These are phyloP conservation scores for Tulasnella sp. DNA, from an alignment of 768 basidiomycete species.

Conservation along the genomic window DNA sequence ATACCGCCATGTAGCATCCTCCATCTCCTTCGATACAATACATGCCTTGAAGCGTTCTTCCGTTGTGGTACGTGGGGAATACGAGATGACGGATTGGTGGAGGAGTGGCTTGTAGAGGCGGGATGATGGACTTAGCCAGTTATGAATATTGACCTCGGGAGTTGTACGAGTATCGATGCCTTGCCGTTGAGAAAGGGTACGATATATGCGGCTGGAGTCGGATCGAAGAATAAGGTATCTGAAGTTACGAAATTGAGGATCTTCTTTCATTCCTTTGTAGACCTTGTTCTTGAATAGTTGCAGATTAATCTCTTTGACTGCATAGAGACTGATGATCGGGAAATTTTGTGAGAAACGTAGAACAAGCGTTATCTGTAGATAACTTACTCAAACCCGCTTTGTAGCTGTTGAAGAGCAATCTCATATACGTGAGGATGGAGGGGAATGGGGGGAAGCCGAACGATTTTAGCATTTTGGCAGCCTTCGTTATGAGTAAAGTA, in stretches of 20 bases:
- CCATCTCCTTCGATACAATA: constrained; percentile 34
- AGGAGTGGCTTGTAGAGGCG: neutral
- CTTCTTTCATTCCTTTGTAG: constrained; percentile 3
- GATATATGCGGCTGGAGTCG: constrained; percentile 16
- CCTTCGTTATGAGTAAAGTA: constrained; percentile 23
- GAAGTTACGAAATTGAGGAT: constrained; percentile 12
- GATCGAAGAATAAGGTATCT: constrained; percentile 18
- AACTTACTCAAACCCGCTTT: neutral
- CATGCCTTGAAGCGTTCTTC: constrained; percentile 1
- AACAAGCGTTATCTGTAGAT: no score
- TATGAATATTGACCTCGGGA: constrained; percentile 24
- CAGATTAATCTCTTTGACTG: constrained; percentile 18
- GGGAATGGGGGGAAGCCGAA: constrained; percentile 24
- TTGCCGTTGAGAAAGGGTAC: neutral
- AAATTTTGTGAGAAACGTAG: neutral
- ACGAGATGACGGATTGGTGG: constrained; percentile 12
- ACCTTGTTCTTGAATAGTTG: neutral
- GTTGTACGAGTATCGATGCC: constrained; percentile 9
- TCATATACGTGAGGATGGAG: constrained; percentile 27
- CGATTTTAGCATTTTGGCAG: constrained; percentile 20
- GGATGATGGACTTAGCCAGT: constrained; percentile 21
- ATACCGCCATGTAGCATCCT: constrained; percentile 36
- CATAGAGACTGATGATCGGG: constrained; percentile 13
- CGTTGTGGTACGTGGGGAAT: constrained; percentile 22
- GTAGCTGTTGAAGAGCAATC: constrained; percentile 9